Percentiles rank a stretch among this genome's conserved stretches.
phyloP scores from a whole-genome alignment of 1,284 basidiomycete species.

The Tilletia walkeri region DNA sequence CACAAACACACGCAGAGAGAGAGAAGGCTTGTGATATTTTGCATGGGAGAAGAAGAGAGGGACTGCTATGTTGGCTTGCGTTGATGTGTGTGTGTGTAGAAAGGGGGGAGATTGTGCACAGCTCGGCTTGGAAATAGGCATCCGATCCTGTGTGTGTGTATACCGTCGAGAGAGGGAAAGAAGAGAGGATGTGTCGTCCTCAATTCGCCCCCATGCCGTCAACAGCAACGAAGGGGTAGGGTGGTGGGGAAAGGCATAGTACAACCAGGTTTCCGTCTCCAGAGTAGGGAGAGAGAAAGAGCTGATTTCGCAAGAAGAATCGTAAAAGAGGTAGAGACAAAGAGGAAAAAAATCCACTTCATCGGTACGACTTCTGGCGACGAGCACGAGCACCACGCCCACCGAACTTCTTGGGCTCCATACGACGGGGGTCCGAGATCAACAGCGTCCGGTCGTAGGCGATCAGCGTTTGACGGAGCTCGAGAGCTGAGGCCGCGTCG shows the following conservation, averaged over 20 bases:
- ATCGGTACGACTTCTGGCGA: constrained; percentile 62
- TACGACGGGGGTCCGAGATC: constrained; percentile 95
- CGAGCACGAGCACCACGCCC: constrained; percentile 56
- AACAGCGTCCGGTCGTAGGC: constrained; percentile 71
- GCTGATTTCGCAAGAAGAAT: neutral
- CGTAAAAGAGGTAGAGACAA: neutral
- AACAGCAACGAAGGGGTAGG: neutral
- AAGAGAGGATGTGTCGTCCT: too few species aligned
- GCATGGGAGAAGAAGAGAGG: too few species aligned
- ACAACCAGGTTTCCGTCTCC: neutral
- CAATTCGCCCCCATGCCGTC: too few species aligned
- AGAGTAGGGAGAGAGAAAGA: neutral
- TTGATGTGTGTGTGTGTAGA: too few species aligned
- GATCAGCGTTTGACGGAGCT: constrained; percentile 53
- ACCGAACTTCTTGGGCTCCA: constrained; percentile 91
- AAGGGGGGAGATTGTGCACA: too few species aligned
- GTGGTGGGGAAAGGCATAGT: constrained; percentile 5
- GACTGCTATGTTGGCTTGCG: too few species aligned
- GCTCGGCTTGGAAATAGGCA: too few species aligned
- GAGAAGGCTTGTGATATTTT: too few species aligned
- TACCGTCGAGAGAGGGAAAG: too few species aligned
- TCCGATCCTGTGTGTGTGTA: too few species aligned
- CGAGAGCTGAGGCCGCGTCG: constrained; percentile 84
- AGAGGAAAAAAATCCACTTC: constrained; percentile 1
- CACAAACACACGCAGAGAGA: too few species aligned